Evolutionary conservation across 2,329 filamentous ascomycete genomes (phyloP), one percentile per base, ranked within the genome.

Genomic region (Cytospora schulzeri): DNA sequence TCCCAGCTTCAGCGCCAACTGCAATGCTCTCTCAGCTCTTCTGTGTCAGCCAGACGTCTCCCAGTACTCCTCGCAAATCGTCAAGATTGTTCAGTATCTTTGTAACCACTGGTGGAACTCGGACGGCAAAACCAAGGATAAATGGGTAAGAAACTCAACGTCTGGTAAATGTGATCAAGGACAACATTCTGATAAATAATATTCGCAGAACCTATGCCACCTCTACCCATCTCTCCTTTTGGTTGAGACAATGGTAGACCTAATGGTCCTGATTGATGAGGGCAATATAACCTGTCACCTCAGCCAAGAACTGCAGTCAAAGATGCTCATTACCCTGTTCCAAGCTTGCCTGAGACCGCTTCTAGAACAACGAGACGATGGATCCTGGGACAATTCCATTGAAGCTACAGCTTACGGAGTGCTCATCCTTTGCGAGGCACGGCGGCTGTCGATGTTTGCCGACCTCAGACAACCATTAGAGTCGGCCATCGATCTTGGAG

Each of bases 1-100:
- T 9, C 58, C 48, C 3, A 60, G 58, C 33, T 41, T 54, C 3
- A 54, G 31, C 5, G 58, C 28, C 15, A 60, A 60, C 17, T 60
- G 58, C 50, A 54, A 54, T 15, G 24, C 17, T 2, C 17, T 60
- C 1, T 11, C n/a, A 1, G 58, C 58, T 0, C 26, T 60, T 6
- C 50, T 60, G n/a, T n/a, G n/a, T 14, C 33, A 54, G 12, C 50
- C 15, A 14, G 17, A 45, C 4, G 26, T 15, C 2, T 2, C 19
- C 4, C 9, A 7, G 14, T 45, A 45, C 19, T 26, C 26, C 2
- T 17, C 19, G 3, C 31, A 54, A 24, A 60, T 60, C 3, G 1
- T 3, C 1, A 60, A 52, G n/a, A 5, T 17, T 1, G 4, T 11
- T 7, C 2, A 12, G 22, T 60, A 54, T 24, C 5, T 60, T 15